A percentile compares a stretch with the other conserved stretches of the same genome.
These are phyloP conservation scores for Trametes cinnabarina DNA, from an alignment of 768 basidiomycete genomes.

Conservation along the genomic window DNA sequence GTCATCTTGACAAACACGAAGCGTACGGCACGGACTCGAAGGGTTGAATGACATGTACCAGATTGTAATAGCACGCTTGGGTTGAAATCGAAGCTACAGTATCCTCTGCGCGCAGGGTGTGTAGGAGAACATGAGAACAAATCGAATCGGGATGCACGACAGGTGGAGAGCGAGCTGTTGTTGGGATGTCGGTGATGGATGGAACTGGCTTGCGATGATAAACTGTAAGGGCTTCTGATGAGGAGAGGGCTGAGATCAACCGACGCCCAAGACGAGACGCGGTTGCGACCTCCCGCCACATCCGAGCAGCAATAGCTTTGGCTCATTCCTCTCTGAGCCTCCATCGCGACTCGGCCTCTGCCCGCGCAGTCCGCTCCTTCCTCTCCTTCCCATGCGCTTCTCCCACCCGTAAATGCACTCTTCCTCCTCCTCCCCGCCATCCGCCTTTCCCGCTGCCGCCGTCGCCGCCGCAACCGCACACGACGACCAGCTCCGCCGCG, in stretches of 20 bases:
- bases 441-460: background rate
- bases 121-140: too few species aligned
- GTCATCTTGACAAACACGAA: background rate
- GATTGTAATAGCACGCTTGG: background rate
- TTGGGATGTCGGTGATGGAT: too few species aligned
- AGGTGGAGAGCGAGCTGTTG: too few species aligned
- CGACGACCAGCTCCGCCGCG: background rate
- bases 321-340: background rate
- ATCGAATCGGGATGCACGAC: too few species aligned
- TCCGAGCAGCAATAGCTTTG: background rate
- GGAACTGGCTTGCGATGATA: background rate
- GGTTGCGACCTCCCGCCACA: background rate
- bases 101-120: background rate
- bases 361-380: constrained; percentile 9
- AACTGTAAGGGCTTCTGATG: background rate
- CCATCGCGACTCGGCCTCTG: background rate
- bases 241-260: background rate
- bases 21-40: constrained; percentile 2
- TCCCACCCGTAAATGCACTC: background rate
- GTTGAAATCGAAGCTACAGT: background rate
- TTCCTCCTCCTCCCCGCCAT: background rate
- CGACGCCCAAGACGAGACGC: background rate
- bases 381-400: constrained; percentile 2
- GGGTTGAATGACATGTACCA: background rate
- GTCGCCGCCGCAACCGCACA: background rate